Percentiles rank a stretch among this genome's conserved stretches.
phyloP scores from a whole-genome alignment of 1,284 basidiomycete species.

The Pseudozyma thailandica region DNA sequence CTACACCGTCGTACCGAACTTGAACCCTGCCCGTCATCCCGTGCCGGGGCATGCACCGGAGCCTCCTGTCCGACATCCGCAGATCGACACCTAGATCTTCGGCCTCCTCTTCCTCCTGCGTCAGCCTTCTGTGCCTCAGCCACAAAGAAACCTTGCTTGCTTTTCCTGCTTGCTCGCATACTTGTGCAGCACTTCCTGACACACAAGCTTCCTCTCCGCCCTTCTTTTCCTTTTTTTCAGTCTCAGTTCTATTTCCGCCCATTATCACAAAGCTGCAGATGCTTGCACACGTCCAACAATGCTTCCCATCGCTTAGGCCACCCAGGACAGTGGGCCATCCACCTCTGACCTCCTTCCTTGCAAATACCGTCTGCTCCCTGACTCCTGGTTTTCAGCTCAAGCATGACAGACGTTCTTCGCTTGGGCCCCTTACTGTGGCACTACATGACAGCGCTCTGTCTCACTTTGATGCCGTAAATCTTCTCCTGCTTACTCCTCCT shows the following conservation, averaged over 20 bases:
- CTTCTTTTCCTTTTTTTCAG: no score
- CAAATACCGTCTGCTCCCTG: no score
- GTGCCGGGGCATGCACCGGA: constrained; percentile 20
- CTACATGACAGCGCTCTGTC: constrained; percentile 11
- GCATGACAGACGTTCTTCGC: neutral
- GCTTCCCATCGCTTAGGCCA: constrained; percentile 1
- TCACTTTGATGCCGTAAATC: constrained; percentile 18
- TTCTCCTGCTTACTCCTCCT: constrained; percentile 20
- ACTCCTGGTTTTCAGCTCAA: neutral
- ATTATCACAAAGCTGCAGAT: constrained; percentile 3
- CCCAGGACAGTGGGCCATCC: constrained; percentile 7
- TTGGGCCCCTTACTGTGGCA: constrained; percentile 16
- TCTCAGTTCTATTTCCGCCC: no score
- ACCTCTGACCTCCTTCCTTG: neutral
- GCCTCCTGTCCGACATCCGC: constrained; percentile 25
- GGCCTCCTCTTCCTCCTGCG: constrained; percentile 4
- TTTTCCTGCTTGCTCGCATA: neutral
- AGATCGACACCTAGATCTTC: constrained; percentile 8
- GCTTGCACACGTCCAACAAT: constrained; percentile 17
- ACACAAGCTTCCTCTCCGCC: no score
- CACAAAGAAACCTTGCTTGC: constrained; percentile 17
- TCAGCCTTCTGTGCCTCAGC: constrained; percentile 21
- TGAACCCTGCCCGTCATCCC: constrained; percentile 14
- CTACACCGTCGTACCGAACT: neutral
- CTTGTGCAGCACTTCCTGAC: no score